Conservation (phyloP, 306 rosid genomes). For the Amphicarpaea edgeworthii region DNA sequence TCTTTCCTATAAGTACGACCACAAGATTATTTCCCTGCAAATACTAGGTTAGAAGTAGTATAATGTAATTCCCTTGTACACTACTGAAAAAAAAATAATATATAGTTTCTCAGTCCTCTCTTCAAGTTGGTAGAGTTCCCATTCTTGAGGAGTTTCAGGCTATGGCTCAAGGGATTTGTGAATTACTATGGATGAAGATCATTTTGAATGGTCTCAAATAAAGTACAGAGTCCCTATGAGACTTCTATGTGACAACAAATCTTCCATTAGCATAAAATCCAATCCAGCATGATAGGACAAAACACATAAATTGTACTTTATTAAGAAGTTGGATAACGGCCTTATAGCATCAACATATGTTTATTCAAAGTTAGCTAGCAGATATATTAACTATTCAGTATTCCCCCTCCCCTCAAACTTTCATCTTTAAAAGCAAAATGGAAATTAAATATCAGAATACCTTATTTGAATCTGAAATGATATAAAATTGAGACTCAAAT, state of each 20-base stretch:
- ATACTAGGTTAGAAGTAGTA: not conserved
- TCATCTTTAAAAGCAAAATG: conserved; percentile 34
- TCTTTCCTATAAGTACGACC: not conserved
- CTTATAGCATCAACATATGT: not conserved
- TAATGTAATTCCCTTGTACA: not conserved
- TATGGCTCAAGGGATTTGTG: no score
- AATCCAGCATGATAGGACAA: no score
- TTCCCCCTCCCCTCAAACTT: conserved; percentile 19
- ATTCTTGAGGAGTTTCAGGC: not conserved
- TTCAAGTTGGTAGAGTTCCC: not conserved
- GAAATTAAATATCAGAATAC: conserved; percentile 53
- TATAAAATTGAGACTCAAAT: conserved; percentile 96
- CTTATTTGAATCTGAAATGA: conserved; percentile 91
- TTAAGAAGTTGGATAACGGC: not conserved
- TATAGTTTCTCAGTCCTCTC: not conserved
- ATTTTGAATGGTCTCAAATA: no score
- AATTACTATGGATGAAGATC: no score
- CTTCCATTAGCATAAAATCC: no score
- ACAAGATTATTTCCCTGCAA: not conserved
- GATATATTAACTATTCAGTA: not conserved
- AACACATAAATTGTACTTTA: not conserved
- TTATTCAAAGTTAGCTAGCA: not conserved
- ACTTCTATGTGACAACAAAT: no score
- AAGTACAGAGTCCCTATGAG: no score
- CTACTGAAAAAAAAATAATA: not conserved